Evolutionary conservation across 1,284 basidiomycete genomes (phyloP), one percentile per base, ranked within the genome.

Genomic region (Pseudozyma flocculosa): DNA sequence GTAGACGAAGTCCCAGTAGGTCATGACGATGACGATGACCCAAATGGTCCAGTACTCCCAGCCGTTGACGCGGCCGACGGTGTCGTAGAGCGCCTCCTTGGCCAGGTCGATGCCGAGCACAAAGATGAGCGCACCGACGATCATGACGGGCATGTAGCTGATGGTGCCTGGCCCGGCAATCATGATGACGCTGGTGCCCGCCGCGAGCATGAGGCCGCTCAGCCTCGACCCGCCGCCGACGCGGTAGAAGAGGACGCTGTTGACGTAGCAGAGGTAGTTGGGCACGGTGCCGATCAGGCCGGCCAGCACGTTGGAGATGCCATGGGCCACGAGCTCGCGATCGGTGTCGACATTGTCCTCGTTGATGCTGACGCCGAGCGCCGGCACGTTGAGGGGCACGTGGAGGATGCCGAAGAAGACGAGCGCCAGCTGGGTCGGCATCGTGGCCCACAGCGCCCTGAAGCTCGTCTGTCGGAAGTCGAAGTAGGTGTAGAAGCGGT

Each of bases 51-150:
- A 63, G 55, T 79, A 83, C 80, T 81, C 82, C 60, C 75, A 70
- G 21, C 63, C 53, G 37, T 73, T 76, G 34, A 92, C 91, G 18
- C 92, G 86, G 75, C 91, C 85, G 41, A 90, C 82, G 3, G 93
- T 95, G 79, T 98, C 94, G 92, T 92, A 97, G 4, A 97, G 79
- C 0, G 94, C 92, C 75, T 81, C 94, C 73, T 94, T 94, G 29
- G 90, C 86, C 26, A 98, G 84, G 69, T 98, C 94, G 56, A 97
- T 85, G 0, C 94, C 94, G 22, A 98, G 84, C 11, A 96, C 91
- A 68, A 92, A 94, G 72, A 98, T 97, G 54, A 98, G 83, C 2
- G 93, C 88, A 0, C 88, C 88, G 17, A 81, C 80, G 18, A 80
- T 78, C 66, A 78, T 76, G 32, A 81, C 72, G 1, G 80, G 75